Evolutionary conservation across 441 rosid species (phyloP).

Genomic region (Viola pubescens): DNA sequence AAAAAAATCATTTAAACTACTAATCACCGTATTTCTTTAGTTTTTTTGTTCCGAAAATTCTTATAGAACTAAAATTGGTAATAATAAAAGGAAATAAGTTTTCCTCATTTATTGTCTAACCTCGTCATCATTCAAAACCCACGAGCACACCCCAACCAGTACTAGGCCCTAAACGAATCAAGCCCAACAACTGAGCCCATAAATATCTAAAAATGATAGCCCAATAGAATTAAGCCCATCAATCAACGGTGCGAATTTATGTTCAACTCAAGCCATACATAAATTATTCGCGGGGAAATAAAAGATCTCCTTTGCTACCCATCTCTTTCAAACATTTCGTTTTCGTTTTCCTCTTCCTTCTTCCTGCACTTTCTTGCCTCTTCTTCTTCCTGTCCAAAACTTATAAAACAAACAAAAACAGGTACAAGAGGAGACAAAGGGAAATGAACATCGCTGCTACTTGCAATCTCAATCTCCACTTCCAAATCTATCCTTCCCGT

Average conservation of each 20-base stretch:
- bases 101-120: too few species aligned
- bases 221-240: too few species aligned
- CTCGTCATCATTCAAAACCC: too few species aligned
- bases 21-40: too few species aligned
- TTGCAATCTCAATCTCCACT: constrained; percentile 10
- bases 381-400: neutral
- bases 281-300: constrained; percentile 19
- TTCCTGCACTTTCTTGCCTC: neutral
- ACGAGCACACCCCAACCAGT: too few species aligned
- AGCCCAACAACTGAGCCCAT: too few species aligned
- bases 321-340: constrained; percentile 1
- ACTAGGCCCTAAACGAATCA: too few species aligned
- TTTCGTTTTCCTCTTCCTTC: neutral
- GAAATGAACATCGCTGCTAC: neutral
- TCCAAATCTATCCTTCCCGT: constrained; percentile 7
- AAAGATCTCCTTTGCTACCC: neutral
- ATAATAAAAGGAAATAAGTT: too few species aligned
- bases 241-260: constrained; percentile 10
- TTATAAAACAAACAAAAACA: neutral
- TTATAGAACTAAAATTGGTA: too few species aligned
- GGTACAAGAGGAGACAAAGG: neutral
- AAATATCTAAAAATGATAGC: too few species aligned
- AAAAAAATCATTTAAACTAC: too few species aligned
- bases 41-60: too few species aligned
- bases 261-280: constrained; percentile 9